A percentile compares a stretch with the other conserved stretches of the same genome.
Conservation (phyloP, 2,329 filamentous ascomycete species). For the Talaromyces sp. region DNA sequence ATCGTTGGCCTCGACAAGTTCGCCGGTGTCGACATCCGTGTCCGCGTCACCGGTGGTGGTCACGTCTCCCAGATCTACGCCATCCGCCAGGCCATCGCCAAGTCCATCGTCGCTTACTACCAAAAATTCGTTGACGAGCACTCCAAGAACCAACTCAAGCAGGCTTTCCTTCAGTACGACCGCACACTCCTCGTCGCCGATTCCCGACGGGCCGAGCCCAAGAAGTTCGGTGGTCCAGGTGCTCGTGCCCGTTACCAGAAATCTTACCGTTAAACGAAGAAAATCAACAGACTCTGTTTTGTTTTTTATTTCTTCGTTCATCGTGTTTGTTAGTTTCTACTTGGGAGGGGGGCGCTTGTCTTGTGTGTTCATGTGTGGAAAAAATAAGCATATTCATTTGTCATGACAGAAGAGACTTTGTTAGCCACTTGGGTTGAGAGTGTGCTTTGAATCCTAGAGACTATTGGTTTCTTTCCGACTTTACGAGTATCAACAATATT, state of each 20-base stretch:
- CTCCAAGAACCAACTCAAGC: constrained; percentile 99
- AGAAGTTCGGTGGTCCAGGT: constrained; percentile 84
- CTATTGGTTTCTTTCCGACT: background rate
- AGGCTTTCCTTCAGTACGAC: constrained; percentile 92
- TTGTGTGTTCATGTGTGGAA: constrained; percentile 8
- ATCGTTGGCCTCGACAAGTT: constrained; percentile 98
- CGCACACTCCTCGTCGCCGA: constrained; percentile 97
- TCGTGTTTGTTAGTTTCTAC: constrained; percentile 8
- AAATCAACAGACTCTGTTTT: constrained; percentile 19
- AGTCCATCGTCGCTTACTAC: constrained; percentile 97
- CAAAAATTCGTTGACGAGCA: constrained; percentile 99
- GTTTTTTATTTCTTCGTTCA: constrained; percentile 15
- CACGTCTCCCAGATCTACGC: constrained; percentile 97
- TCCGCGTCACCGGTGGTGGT: constrained; percentile 94
- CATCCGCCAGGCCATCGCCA: constrained; percentile 98
- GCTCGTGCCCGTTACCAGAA: constrained; percentile 97
- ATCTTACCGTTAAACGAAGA: constrained; percentile 84
- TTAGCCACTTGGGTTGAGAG: constrained; percentile 3
- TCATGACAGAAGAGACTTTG: constrained; percentile 11
- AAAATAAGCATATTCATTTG: constrained; percentile 20
- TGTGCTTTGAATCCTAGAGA: constrained; percentile 5
- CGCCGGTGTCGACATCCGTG: constrained; percentile 92
- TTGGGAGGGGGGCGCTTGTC: constrained; percentile 13
- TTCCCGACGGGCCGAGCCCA: constrained; percentile 98
- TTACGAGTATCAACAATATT: constrained; percentile 8